Base-by-base conservation (phyloP, 2,329 filamentous ascomycete genomes). In the Colletotrichum sp. region DNA sequence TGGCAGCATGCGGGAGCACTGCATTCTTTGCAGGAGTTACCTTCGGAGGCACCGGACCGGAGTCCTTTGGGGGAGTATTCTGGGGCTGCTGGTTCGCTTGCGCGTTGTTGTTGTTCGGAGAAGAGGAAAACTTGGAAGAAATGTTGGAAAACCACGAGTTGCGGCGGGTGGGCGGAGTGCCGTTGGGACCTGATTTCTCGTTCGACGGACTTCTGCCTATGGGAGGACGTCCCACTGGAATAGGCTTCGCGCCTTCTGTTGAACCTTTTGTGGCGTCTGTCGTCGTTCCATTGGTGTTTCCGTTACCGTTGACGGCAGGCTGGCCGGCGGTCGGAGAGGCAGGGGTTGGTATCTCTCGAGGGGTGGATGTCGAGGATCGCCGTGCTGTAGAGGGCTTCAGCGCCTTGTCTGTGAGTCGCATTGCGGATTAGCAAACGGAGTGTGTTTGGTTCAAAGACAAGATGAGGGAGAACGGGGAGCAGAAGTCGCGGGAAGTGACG, bases 101-200 rank as follows among this genome's bases (percentile, higher is more conserved):
- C 66, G 82, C 68, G 34, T 82, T 83, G 34, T 82, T 66, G 77
- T 78, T 81, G 75, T 76, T 81, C 76, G 88, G 82, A 21, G 86
- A 86, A 33, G 91, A 92, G 4, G 94, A 95, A 85, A 98, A 98
- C 82, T 98, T 98, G 77, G 95, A 96, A 76, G 95, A 97, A 77
- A 98, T 91, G 80, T 92, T 98, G 70, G 94, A 95, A 80, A 98
- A 96, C 97, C 97, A 99, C 16, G 96, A 98, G 75, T 92, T 93
- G 76, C 95, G 90, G 67, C 91, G 87, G 59, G 87, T 85, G 9
- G 85, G 82, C 3, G 86, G 83, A 47, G 83, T 80, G 70, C 80
- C 78, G 69, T 77, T 76, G 67, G 78, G 74, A 27, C 76, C 73
- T 4, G 70, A 63, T 78, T 80, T 83, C 36, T 83, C 81, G 43